Percentiles rank a stretch among this genome's conserved stretches.
Conservation (phyloP, 2,329 filamentous ascomycete genomes). For the Clonostachys chloroleuca region DNA sequence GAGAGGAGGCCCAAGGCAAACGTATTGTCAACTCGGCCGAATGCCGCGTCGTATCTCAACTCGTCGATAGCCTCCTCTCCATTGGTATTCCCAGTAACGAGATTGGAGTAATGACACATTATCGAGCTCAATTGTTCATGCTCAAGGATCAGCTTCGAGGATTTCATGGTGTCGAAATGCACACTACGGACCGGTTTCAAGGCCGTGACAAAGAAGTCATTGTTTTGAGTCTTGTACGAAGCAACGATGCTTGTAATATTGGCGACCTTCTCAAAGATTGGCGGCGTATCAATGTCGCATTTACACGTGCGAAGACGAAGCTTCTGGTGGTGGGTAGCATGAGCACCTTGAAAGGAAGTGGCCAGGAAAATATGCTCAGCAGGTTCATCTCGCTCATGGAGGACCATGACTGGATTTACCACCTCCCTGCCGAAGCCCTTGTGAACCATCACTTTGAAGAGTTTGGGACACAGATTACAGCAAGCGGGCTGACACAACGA, state of each 20-base stretch:
- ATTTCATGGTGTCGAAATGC: slow-evolving; percentile 73
- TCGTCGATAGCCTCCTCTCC: slow-evolving; percentile 74
- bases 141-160: slow-evolving; percentile 68
- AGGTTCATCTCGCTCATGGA: slow-evolving; percentile 77
- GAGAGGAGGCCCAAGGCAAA: slow-evolving; percentile 74
- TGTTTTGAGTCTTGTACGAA: slow-evolving; percentile 81
- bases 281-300: slow-evolving; percentile 90
- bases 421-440: slow-evolving; percentile 61
- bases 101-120: slow-evolving; percentile 95
- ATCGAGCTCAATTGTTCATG: slow-evolving; percentile 84
- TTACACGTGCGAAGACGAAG: slow-evolving; percentile 90
- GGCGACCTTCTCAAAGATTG: slow-evolving; percentile 90
- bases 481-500: slow-evolving; percentile 15
- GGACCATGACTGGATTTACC: slow-evolving; percentile 71
- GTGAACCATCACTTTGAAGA: slow-evolving; percentile 67
- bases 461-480: slow-evolving; percentile 40
- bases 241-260: slow-evolving; percentile 77
- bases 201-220: slow-evolving; percentile 93
- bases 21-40: slow-evolving; percentile 88
- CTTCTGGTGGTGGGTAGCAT: slow-evolving; percentile 82
- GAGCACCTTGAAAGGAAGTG: slow-evolving; percentile 70
- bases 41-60: slow-evolving; percentile 69
- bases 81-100: slow-evolving; percentile 70
- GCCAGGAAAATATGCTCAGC: slow-evolving; percentile 70
- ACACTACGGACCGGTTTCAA: slow-evolving; percentile 96